Evolutionary conservation across 139 green algal genomes (phyloP), one percentile per base, ranked within the genome.

Genomic region (Haematococcus lacustris): DNA sequence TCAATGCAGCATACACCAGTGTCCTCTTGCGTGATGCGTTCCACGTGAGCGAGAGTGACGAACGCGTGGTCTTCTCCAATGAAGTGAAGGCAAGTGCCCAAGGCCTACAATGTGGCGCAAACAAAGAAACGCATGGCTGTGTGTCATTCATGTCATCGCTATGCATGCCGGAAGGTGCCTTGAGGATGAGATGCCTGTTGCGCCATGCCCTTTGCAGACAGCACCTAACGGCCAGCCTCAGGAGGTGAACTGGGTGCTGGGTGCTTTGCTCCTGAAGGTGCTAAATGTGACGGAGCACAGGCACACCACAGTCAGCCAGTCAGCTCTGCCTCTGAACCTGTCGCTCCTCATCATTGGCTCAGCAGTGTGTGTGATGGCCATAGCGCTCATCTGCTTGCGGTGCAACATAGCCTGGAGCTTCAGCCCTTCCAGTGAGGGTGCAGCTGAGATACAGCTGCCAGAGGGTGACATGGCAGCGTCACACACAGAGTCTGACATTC

Each of bases 191-290:
- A n/a, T 66, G n/a, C 67, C 43, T 63, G 9, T 43, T 37, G 25
- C 13, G 38, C 26, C 23, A 35, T 1, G 2, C 13, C 51, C 38
- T 21, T 32, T 34, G 5, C 74, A 79, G 68, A 68, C 73, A 2
- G 13, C 32, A 6, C 35, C 63, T 34, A 37, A 69, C 32, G 63
- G 63, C 38, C 37, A 33, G 35, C 63, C 35, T 9, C 26, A 51
- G 37, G 74, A 79, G 38, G 74, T 75, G 13, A 75, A 74, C 37
- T 79, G 74, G 74, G 74, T 75, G 33, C 60, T 79, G 47, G 74
- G 74, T 26, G 74, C 74, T 25, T 68, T 79, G 37, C 35, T 79
- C n/a, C 35, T 41, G 35, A 51, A 75, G 33, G 41, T 79, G 23
- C 28, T 70, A 21, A 64, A 30, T n/a, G n/a, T n/a, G n/a, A n/a